Conservation (phyloP, 1,284 basidiomycete species). For the Trichosporon sp. region DNA sequence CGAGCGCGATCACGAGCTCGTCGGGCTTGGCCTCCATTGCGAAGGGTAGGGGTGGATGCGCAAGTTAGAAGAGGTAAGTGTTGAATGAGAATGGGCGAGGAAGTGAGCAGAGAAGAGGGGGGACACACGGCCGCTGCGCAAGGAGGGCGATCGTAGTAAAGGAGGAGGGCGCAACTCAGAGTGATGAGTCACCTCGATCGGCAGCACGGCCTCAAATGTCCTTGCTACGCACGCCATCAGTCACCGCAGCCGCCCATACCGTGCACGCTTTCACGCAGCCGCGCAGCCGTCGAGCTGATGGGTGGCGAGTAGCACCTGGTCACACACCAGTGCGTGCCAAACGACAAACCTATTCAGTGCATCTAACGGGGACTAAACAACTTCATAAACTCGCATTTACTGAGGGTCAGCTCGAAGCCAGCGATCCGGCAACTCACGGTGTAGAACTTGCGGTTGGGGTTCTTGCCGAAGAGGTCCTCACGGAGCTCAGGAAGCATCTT, state of each 20-base stretch:
- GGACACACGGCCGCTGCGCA: neutral
- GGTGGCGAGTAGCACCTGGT: neutral
- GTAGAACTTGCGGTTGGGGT: constrained; percentile 82
- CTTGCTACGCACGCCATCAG: neutral
- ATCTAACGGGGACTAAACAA: constrained; percentile 5
- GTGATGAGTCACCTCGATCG: neutral
- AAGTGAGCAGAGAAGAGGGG: neutral
- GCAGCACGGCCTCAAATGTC: neutral
- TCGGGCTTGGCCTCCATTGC: neutral
- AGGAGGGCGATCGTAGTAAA: neutral
- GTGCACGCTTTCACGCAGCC: no score
- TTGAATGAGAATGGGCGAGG: neutral
- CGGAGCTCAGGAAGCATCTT: constrained; percentile 92
- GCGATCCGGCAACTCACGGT: constrained; percentile 43
- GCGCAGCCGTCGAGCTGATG: neutral
- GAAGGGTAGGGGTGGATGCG: neutral
- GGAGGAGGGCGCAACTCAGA: neutral
- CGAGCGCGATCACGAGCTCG: neutral
- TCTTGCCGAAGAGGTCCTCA: constrained; percentile 74
- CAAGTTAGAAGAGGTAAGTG: neutral
- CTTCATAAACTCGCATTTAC: neutral
- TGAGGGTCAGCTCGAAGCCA: neutral
- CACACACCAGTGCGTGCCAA: no score
- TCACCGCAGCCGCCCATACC: neutral
- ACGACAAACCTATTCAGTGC: constrained; percentile 5